These are phyloP conservation scores for Puccinellia tenuiflora DNA, from an alignment of 176 grass and related monocot species.

Conservation along the genomic window DNA sequence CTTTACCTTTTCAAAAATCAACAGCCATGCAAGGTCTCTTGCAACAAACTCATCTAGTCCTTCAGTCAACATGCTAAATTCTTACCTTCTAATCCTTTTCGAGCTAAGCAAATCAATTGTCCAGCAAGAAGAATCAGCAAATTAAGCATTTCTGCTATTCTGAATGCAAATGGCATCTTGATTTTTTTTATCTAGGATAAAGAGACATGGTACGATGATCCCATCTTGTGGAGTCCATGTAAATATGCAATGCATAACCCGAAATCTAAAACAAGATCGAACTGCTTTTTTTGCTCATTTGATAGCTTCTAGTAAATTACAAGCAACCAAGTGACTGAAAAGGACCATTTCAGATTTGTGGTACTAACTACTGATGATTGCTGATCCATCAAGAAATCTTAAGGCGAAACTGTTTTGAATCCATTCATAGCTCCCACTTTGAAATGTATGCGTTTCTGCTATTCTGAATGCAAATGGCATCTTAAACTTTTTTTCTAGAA, in stretches of 20 bases:
- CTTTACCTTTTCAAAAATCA: conserved; percentile 2
- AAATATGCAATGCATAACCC: background rate
- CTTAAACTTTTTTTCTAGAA: background rate
- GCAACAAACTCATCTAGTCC: conserved; percentile 5
- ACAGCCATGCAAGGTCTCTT: conserved; percentile 5
- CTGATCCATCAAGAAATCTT: too few relatives aligned
- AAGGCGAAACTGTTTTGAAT: background rate
- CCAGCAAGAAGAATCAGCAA: background rate
- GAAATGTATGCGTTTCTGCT: too few relatives aligned
- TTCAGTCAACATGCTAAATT: background rate
- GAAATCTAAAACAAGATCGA: background rate
- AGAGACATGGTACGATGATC: too few relatives aligned
- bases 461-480: background rate
- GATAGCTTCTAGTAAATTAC: background rate
- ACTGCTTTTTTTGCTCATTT: background rate
- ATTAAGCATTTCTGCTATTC: background rate
- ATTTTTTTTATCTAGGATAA: background rate
- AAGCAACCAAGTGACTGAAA: background rate
- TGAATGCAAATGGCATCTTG: background rate
- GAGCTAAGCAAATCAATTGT: background rate
- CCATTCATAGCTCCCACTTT: background rate
- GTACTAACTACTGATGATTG: background rate
- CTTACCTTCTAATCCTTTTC: background rate
- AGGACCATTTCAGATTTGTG: background rate
- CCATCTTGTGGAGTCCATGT: too few relatives aligned